Base-by-base conservation (phyloP, 2,329 filamentous ascomycete genomes). In the Aspergillus ochraceoroseus region DNA sequence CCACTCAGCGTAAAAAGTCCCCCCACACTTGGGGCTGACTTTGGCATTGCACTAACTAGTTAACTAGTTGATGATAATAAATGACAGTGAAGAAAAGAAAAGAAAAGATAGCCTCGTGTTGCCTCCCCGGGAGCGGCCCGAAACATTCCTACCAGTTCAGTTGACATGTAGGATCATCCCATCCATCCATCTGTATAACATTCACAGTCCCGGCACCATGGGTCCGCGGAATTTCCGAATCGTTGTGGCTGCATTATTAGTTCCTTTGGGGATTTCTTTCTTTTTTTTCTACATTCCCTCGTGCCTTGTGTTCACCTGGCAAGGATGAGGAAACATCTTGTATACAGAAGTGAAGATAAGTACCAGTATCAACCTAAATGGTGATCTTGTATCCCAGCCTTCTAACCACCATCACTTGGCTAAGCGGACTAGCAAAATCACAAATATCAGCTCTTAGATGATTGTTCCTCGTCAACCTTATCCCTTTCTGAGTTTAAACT, bases 91-190 rank as follows among this genome's bases (percentile, higher is more conserved):
- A n/a, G n/a, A n/a, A n/a, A n/a, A n/a, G n/a, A 9, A 19, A 30
- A 41, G 32, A 33, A 26, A 23, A 23, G 29, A 35, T 20, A 14
- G 38, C 25, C 30, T 29, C 32, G 36, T 44, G 38, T 38, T n/a
- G n/a, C n/a, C n/a, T n/a, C 32, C 30, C 38, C 43, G 44, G 48
- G 44, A 47, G 35, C 48, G 48, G 48, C 26, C 50, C 50, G 48
- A 49, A 49, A 53, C 44, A 46, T 41, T 40, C 36, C 31, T 9
- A 22, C 20, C 20, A 22, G 9, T 5, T 26, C 30, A 27, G 32
- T 34, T 42, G 41, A 44, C 39, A 14, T 47, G 43, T 41, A 44
- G 37, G 39, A 46, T 47, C 39, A 43, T 34, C 44, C 17, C 27
- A 8, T 14, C 23, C 27, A 17, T 32, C 35, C n/a, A 43, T 32